These are phyloP conservation scores for Phytophthora parvispora DNA, from an alignment of 352 stramenopile genomes.

Conservation along the genomic window DNA sequence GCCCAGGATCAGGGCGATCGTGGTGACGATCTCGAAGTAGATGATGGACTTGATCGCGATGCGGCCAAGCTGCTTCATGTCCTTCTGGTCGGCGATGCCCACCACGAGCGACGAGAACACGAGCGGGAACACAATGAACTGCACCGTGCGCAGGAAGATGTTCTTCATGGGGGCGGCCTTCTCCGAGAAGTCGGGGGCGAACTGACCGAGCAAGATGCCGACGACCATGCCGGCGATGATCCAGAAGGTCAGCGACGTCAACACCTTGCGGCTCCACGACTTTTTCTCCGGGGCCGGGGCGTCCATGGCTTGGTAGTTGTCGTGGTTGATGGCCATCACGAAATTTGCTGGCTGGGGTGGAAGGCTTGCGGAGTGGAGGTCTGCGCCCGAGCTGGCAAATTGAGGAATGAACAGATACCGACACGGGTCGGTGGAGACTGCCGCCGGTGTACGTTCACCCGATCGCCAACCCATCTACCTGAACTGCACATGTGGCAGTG, in stretches of 20 bases:
- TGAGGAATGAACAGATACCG: conserved; percentile 20
- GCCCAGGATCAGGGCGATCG: conserved; percentile 55
- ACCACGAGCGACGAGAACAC: conserved; percentile 72
- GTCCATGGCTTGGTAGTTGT: conserved; percentile 43
- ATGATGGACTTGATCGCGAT: conserved; percentile 68
- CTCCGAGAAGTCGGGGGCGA: conserved; percentile 56
- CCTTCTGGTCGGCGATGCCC: conserved; percentile 63
- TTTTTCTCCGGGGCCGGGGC: conserved; percentile 30
- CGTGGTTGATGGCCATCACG: conserved; percentile 11
- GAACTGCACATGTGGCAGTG: conserved; percentile 1
- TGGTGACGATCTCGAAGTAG: conserved; percentile 73
- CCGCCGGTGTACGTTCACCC: not conserved
- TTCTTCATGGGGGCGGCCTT: conserved; percentile 64
- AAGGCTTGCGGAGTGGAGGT: conserved; percentile 1
- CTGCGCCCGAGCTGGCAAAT: conserved; percentile 26
- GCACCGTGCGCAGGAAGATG: conserved; percentile 59
- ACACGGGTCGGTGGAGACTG: not conserved
- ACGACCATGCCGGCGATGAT: conserved; percentile 55
- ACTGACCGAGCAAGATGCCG: conserved; percentile 58
- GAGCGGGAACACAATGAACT: conserved; percentile 76
- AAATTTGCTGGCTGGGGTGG: conserved; percentile 1
- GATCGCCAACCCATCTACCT: not conserved
- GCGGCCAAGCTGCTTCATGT: conserved; percentile 70
- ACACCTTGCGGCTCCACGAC: conserved; percentile 36
- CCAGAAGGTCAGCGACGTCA: conserved; percentile 73